Conservation (phyloP, 306 rosid species). For the barrel medic (Medicago truncatula) region DNA sequence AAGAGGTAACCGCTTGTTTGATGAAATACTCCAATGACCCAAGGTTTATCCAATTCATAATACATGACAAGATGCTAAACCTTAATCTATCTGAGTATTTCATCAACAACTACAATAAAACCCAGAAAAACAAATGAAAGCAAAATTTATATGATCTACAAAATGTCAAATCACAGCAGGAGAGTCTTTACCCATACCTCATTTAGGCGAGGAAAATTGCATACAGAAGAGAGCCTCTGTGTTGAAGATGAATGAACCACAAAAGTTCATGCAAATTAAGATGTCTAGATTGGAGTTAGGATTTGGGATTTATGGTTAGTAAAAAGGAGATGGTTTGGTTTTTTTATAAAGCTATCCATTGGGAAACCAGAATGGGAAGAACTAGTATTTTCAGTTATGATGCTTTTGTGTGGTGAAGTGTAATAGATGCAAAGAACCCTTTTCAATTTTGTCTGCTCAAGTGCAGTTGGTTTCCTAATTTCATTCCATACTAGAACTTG, state of each 20-base stretch:
- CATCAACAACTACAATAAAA: background rate
- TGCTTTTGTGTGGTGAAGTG: background rate
- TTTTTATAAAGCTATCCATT: background rate
- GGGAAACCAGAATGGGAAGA: background rate
- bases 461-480: slow-evolving; percentile 11
- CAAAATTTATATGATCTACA: background rate
- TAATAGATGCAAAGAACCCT: background rate
- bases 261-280: background rate
- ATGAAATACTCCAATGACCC: background rate
- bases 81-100: background rate
- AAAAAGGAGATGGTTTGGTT: background rate
- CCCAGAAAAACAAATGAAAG: background rate
- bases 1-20: background rate
- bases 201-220: background rate
- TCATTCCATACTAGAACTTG: slow-evolving; percentile 7
- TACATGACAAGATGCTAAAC: background rate
- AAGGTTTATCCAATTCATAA: background rate
- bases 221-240: background rate
- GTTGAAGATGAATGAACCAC: background rate
- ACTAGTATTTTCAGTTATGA: background rate
- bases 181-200: background rate
- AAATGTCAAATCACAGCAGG: background rate
- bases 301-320: background rate
- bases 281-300: background rate
- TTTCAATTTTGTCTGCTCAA: background rate